Percentiles rank a stretch among this genome's conserved stretches.
These are phyloP conservation scores for Erodium moschatum DNA, from an alignment of 441 rosid genomes.

Conservation along the genomic window DNA sequence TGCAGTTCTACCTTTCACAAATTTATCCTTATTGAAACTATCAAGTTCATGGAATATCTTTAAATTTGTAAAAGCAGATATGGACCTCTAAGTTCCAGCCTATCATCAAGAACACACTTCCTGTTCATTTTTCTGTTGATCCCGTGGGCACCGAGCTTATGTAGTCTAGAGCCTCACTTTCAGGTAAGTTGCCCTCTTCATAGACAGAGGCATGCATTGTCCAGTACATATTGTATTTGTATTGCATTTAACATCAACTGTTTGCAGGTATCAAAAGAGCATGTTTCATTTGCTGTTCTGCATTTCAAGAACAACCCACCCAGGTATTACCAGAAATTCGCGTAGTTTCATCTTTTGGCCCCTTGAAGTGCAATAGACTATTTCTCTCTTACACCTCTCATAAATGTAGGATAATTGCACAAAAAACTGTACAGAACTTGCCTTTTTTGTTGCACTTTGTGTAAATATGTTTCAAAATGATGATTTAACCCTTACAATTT, in stretches of 20 bases:
- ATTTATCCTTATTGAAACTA: conserved; percentile 2
- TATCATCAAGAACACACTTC: conserved; percentile 36
- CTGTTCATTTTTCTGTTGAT: conserved; percentile 60
- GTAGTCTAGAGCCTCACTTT: conserved; percentile 31
- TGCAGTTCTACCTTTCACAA: background rate
- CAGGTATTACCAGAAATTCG: background rate
- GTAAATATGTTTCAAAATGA: too few species aligned
- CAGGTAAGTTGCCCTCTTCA: conserved; percentile 8
- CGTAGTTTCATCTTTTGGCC: background rate
- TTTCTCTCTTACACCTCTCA: background rate
- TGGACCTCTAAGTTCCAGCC: conserved; percentile 59
- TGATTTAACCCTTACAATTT: too few species aligned
- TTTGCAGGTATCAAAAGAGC: background rate
- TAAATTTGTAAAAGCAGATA: conserved; percentile 37
- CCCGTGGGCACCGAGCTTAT: conserved; percentile 78
- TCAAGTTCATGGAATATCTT: conserved; percentile 13
- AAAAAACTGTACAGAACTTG: too few species aligned
- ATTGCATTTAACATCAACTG: background rate
- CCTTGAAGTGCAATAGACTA: background rate
- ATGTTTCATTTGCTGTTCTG: background rate
- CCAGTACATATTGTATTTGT: conserved; percentile 9
- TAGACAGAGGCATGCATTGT: conserved; percentile 14
- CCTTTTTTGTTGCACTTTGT: too few species aligned
- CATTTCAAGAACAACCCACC: conserved; percentile 11
- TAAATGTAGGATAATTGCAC: too few species aligned